These are phyloP conservation scores for Suhomyces pyralidae DNA, from an alignment of 805 yeast species.

Conservation along the genomic window DNA sequence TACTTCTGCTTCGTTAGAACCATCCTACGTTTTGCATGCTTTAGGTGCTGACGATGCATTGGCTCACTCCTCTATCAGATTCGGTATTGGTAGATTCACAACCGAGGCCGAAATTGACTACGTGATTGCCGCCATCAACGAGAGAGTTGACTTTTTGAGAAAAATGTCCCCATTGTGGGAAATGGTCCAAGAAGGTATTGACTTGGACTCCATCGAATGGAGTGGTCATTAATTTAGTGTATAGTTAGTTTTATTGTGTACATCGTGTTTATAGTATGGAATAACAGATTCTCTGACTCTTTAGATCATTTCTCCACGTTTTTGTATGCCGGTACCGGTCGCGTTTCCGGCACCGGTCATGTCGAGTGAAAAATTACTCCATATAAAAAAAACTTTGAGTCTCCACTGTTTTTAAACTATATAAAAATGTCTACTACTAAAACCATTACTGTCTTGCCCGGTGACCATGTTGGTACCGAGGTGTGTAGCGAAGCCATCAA, in stretches of 20 bases:
- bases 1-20: conserved; percentile 97
- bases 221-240: conserved; percentile 70
- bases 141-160: conserved; percentile 87
- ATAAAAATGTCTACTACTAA: conserved; percentile 34
- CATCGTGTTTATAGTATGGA: not conserved
- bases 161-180: conserved; percentile 97
- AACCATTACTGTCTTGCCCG: conserved; percentile 85
- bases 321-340: not conserved
- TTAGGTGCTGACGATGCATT: conserved; percentile 97
- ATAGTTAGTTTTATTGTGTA: not conserved
- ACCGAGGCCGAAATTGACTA: conserved; percentile 95
- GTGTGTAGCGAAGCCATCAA: conserved; percentile 87
- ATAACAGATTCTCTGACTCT: not conserved
- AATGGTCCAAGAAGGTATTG: conserved; percentile 98
- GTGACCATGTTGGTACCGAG: conserved; percentile 97
- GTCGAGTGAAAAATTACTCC: not conserved
- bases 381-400: not conserved
- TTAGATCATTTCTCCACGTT: not conserved
- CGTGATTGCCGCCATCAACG: conserved; percentile 82
- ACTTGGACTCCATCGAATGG: conserved; percentile 92
- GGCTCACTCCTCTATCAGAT: conserved; percentile 97
- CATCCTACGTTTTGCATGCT: conserved; percentile 94
- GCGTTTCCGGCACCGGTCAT: not conserved
- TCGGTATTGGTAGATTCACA: conserved; percentile 95
- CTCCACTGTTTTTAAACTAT: not conserved